Evolutionary conservation across 768 basidiomycete genomes (phyloP).

Genomic region (Tephrocybe sp.): DNA sequence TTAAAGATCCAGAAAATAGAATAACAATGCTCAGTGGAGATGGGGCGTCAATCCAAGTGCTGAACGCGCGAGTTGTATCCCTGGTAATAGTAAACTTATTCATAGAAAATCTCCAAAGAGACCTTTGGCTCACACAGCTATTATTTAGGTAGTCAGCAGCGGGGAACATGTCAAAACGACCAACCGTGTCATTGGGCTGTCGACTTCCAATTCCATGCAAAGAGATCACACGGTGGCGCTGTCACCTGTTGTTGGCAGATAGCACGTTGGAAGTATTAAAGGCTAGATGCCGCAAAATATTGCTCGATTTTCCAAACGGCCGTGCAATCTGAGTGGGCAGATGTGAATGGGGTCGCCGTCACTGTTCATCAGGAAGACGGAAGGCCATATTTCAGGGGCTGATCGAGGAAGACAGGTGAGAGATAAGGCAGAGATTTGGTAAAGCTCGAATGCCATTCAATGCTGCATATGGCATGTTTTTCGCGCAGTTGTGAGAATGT

Average conservation of each 20-base stretch:
- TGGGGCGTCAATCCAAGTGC: background rate
- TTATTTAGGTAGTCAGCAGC: background rate
- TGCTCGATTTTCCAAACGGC: background rate
- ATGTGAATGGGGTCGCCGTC: background rate
- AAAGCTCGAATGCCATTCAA: background rate
- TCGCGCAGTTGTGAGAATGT: slow-evolving; percentile 8
- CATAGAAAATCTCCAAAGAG: background rate
- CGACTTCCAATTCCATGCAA: background rate
- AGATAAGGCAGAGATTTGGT: background rate
- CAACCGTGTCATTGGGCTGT: background rate
- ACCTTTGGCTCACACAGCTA: slow-evolving; percentile 9
- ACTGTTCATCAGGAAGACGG: background rate
- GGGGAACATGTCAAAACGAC: background rate
- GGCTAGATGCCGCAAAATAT: background rate
- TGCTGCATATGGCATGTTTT: background rate
- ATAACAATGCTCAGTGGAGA: background rate
- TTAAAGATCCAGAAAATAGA: slow-evolving; percentile 3
- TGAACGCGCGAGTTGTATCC: background rate
- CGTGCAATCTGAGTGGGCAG: background rate
- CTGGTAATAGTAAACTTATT: background rate
- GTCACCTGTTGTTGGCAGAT: background rate
- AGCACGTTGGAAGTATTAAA: background rate
- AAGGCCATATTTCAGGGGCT: background rate
- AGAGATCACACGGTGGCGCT: background rate
- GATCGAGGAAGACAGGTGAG: background rate